phyloP scores from a whole-genome alignment of 1,284 basidiomycete species.

The Irpex lacteus region DNA sequence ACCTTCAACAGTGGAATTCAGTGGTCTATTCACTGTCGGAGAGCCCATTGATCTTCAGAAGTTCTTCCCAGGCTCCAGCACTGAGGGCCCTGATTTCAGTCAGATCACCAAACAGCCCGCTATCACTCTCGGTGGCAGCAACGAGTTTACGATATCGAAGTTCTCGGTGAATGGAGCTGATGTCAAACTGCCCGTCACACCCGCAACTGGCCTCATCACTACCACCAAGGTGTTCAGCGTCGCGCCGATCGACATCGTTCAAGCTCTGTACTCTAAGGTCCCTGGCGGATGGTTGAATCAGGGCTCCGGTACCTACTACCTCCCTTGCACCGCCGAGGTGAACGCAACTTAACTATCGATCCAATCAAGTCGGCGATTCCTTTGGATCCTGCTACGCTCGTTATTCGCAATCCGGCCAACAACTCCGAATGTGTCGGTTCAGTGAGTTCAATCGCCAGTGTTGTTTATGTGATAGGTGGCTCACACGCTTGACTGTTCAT shows the following conservation, averaged over 20 bases:
- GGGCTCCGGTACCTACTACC: conserved; percentile 1
- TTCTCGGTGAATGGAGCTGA: not conserved
- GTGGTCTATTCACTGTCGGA: conserved; percentile 13
- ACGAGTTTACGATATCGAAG: conserved; percentile 2
- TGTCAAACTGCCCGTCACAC: not conserved
- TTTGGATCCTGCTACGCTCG: conserved; percentile 5
- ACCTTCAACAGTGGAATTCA: not conserved
- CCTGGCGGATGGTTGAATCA: not conserved
- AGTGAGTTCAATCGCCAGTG: conserved; percentile 3
- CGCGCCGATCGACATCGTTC: conserved; percentile 1
- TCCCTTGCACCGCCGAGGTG: conserved; percentile 8
- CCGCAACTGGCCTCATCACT: not conserved
- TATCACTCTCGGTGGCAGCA: conserved; percentile 1
- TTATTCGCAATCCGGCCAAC: conserved; percentile 2
- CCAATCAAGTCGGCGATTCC: conserved; percentile 1
- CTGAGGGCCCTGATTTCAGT: conserved; percentile 1
- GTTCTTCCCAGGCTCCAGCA: not conserved
- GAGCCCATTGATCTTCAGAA: not conserved
- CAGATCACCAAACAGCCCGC: conserved; percentile 5
- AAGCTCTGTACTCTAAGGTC: conserved; percentile 1
- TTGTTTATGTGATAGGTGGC: not conserved
- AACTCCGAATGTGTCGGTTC: conserved; percentile 11
- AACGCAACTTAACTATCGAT: not conserved
- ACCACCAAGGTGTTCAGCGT: not conserved
- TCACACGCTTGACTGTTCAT: not conserved